A percentile compares a stretch with the other conserved stretches of the same genome.
Evolutionary conservation across 495 filamentous ascomycete genomes (phyloP).

Genomic region (Penicillium flavigenum): DNA sequence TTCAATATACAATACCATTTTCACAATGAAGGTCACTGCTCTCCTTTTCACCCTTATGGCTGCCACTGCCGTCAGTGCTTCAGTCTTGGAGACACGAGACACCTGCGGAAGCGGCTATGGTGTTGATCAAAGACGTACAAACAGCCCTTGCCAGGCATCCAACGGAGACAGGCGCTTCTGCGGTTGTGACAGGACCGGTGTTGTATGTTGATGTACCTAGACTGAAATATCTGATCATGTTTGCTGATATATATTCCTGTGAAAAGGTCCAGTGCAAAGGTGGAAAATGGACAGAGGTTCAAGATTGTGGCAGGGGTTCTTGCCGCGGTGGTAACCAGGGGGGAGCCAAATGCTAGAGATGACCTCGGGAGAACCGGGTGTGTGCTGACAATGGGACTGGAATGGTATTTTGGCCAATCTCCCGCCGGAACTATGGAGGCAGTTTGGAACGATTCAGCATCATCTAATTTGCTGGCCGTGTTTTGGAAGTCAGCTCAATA

Average conservation of each 20-base stretch:
- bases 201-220: conserved; percentile 9
- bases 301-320: conserved; percentile 5
- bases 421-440: neutral
- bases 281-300: conserved; percentile 17
- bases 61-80: conserved; percentile 18
- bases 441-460: neutral
- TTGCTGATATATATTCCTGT: conserved; percentile 11
- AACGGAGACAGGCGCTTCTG: conserved; percentile 21
- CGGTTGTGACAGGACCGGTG: conserved; percentile 17
- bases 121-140: conserved; percentile 16
- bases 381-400: neutral
- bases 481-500: too few species aligned
- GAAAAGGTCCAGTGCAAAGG: conserved; percentile 16
- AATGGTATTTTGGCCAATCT: too few species aligned
- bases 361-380: neutral
- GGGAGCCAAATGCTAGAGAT: conserved; percentile 13
- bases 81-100: conserved; percentile 2
- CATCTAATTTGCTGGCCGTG: neutral
- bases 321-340: conserved; percentile 15
- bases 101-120: conserved; percentile 16
- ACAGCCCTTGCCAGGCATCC: conserved; percentile 14
- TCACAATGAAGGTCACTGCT: conserved; percentile 19
- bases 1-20: neutral
- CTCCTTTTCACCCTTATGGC: conserved; percentile 18
- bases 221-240: neutral